Evolutionary conservation across 192 early-diverging fungal species (phyloP), one percentile per base, ranked within the genome.

Genomic region (Coemansia reversa): DNA sequence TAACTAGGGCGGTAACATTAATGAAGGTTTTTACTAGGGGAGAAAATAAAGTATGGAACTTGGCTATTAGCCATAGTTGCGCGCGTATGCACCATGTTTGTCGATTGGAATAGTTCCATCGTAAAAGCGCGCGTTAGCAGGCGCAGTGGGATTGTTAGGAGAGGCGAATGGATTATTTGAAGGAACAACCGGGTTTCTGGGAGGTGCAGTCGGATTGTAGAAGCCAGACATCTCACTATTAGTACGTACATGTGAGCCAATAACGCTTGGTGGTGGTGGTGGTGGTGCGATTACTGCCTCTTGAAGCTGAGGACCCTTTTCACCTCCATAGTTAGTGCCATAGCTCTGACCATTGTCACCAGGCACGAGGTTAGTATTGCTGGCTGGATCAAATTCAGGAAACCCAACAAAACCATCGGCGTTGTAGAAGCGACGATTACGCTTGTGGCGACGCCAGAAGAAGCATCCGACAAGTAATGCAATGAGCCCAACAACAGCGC

Each of bases 391-490:
- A 32, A 74, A 67, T 22, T 67, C 60, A 6, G 66, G 66, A 49
- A 63, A 67, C 52, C 62, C 65, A 28, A 56, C 60, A 65, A 74
- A 74, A 30, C 64, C 66, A 48, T 64, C 55, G 5, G 61, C 52
- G 14, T 63, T 64, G 62, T 65, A 74, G 47, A 74, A 42, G 32
- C 57, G 62, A 39, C 51, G 50, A 6, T 39, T 60, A 51, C 66
- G 72, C 58, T 48, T 39, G 39, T 66, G 66, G 19, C 72, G 72
- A 39, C 52, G 62, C 72, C 72, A 68, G 11, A 74, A 20, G n/a
- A 74, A 55, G 60, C 35, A 62, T 4, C 42, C 67, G 25, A 63
- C 24, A 16, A 32, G 39, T 4, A 33, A 5, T 3, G 20, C 53
- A 12, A 58, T 14, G 4, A 63, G 19, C 1, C 24, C 24, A 0